Evolutionary conservation across 2,329 filamentous ascomycete species (phyloP).

Genomic region (Epichloe typhina): DNA sequence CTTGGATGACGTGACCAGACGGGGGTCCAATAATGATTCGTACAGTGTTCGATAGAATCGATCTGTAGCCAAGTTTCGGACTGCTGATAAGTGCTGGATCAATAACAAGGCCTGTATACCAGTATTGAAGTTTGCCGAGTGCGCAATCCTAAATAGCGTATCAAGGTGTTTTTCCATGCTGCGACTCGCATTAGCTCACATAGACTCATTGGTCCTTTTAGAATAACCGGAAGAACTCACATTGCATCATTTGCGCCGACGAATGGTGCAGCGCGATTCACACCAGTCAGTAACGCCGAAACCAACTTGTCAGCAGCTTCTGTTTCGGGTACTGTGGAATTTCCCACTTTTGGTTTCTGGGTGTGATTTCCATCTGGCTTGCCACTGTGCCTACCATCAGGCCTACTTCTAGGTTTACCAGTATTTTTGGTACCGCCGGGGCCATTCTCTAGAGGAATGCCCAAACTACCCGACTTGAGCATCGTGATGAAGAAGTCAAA

Average conservation of each 20-base stretch:
- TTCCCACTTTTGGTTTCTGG: slow-evolving; percentile 2
- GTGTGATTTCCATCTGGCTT: slow-evolving; percentile 10
- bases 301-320: slow-evolving; percentile 70
- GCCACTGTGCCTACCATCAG: slow-evolving; percentile 3
- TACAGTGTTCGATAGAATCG: slow-evolving; percentile 93
- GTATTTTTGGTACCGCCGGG: slow-evolving; percentile 15
- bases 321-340: slow-evolving; percentile 47
- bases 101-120: slow-evolving; percentile 90
- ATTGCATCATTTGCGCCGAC: slow-evolving; percentile 65
- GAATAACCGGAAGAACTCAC: slow-evolving; percentile 28
- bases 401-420: slow-evolving; percentile 15
- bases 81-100: slow-evolving; percentile 79
- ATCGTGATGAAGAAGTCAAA: slow-evolving; percentile 78
- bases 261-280: slow-evolving; percentile 93
- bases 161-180: slow-evolving; percentile 81
- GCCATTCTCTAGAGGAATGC: slow-evolving; percentile 31
- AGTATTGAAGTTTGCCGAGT: slow-evolving; percentile 98
- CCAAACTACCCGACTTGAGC: slow-evolving; percentile 46
- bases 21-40: slow-evolving; percentile 83
- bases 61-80: slow-evolving; percentile 71
- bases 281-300: slow-evolving; percentile 80
- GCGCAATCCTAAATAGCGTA: slow-evolving; percentile 88
- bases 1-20: slow-evolving; percentile 81
- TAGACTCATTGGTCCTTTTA: not conserved
- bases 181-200: slow-evolving; percentile 8